Base-by-base conservation (phyloP, 1,284 basidiomycete species). In the Apiotrichum veenhuisii region DNA sequence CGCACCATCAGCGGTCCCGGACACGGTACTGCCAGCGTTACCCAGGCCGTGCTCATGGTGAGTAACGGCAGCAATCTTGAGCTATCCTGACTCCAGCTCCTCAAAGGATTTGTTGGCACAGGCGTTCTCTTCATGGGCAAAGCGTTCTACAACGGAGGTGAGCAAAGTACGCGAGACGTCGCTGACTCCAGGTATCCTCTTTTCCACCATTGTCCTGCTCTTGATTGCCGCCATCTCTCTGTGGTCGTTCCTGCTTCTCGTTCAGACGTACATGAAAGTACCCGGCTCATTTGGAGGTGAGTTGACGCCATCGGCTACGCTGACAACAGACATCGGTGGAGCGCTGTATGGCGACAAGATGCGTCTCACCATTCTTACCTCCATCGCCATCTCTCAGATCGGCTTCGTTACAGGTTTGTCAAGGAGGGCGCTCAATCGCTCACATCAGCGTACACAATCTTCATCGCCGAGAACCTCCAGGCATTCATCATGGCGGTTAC, bases 81-180 rank as follows among this genome's bases (percentile, higher is more conserved):
- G 11, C 25, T 36, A 54, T 18, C 47, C 59, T 48, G 40, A 54
- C 27, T 34, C 23, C 61, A 92, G 91, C 78, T 96, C 55, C 78
- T 96, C 60, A 98, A 98, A 77, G 88, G 91, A 0, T 98, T 99
- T 70, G 87, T 99, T 50, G 95, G 95, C 22, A 99, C 95, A 11
- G 95, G 95, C 34, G 87, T 98, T 14, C 77, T 98, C 26, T 98
- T 98, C 80, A 83, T 98, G 50, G 96, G 92, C 57, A 97, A 93
- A 79, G 95, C 87, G 83, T 98, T 98, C 80, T 87, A 86, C 79
- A 98, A 98, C 66, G 95, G 95, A 59, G 94, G 70, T 68, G 46
- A 50, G 61, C 18, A 27, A 40, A 2, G 37, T 23, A n/a, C 43
- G 53, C 45, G 25, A 34, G 15, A 18, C 30, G 34, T 49, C 58